Percentiles rank a stretch among this genome's conserved stretches.
These are phyloP conservation scores for Cucurbita argyrosperma DNA, from an alignment of 306 rosid species.

Conservation along the genomic window DNA sequence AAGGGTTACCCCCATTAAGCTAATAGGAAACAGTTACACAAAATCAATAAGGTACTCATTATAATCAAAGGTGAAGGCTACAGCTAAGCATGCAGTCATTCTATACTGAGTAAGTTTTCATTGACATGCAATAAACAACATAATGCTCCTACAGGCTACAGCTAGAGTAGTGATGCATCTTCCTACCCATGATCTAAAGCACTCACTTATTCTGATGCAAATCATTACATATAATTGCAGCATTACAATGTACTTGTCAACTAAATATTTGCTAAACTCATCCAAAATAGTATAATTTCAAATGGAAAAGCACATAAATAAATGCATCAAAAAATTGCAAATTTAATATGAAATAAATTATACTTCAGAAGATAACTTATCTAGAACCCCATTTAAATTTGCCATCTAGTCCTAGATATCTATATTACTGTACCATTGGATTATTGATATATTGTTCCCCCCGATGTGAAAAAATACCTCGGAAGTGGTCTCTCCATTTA, in stretches of 20 bases:
- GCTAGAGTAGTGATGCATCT: neutral
- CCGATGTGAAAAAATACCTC: conserved; percentile 44
- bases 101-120: neutral
- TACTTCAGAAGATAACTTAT: neutral
- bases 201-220: neutral
- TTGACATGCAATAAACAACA: neutral
- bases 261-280: neutral
- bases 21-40: no score
- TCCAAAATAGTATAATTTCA: neutral
- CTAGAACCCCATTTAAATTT: neutral
- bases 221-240: neutral
- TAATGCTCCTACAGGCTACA: neutral
- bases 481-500: conserved; percentile 78
- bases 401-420: neutral
- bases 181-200: neutral
- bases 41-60: no score
- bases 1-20: no score
- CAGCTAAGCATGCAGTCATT: neutral
- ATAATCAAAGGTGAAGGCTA: neutral
- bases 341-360: no score
- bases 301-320: neutral
- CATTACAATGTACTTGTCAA: neutral
- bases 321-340: neutral
- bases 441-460: neutral
- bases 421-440: neutral